Evolutionary conservation across 768 basidiomycete genomes (phyloP).

Genomic region (Porphyrellus cyaneotinctus): DNA sequence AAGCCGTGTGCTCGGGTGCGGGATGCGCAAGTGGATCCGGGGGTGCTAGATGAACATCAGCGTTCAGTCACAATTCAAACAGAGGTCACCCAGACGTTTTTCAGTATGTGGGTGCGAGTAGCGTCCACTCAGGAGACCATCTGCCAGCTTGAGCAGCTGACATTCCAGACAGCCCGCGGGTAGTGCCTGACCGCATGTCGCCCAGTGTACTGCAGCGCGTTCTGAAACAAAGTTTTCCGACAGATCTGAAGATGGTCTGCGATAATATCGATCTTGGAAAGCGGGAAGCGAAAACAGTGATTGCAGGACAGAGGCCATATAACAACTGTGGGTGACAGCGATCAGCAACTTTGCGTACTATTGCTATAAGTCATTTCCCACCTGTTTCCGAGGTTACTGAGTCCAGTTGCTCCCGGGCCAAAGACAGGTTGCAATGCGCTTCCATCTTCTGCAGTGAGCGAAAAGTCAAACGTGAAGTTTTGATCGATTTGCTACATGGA

Average conservation of each 20-base stretch:
- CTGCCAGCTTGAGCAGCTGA: slow-evolving; percentile 88
- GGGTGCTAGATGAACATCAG: slow-evolving; percentile 18
- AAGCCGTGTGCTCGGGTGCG: slow-evolving; percentile 22
- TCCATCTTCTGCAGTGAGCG: slow-evolving; percentile 81
- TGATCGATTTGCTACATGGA: slow-evolving; percentile 86
- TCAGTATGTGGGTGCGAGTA: slow-evolving; percentile 65
- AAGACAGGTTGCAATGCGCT: slow-evolving; percentile 84
- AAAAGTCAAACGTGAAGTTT: slow-evolving; percentile 92
- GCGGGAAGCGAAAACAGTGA: slow-evolving; percentile 74
- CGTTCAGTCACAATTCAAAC: slow-evolving; percentile 4
- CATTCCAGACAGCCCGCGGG: slow-evolving; percentile 91
- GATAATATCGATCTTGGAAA: slow-evolving; percentile 71
- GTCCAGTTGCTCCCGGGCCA: slow-evolving; percentile 84
- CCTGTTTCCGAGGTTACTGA: slow-evolving; percentile 93
- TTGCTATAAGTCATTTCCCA: slow-evolving; percentile 17
- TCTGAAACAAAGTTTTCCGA: slow-evolving; percentile 17
- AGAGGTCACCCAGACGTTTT: slow-evolving; percentile 13
- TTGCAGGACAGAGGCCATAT: slow-evolving; percentile 94
- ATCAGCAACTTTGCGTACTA: not conserved
- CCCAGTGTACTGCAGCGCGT: slow-evolving; percentile 48
- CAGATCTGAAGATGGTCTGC: slow-evolving; percentile 14
- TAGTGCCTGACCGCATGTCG: slow-evolving; percentile 56
- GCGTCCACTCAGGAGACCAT: slow-evolving; percentile 89
- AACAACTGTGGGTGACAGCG: slow-evolving; percentile 59
- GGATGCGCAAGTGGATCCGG: slow-evolving; percentile 34